A percentile compares a stretch with the other conserved stretches of the same genome.
Evolutionary conservation across 2,329 filamentous ascomycete species (phyloP).

Genomic region (Fusarium redolens): DNA sequence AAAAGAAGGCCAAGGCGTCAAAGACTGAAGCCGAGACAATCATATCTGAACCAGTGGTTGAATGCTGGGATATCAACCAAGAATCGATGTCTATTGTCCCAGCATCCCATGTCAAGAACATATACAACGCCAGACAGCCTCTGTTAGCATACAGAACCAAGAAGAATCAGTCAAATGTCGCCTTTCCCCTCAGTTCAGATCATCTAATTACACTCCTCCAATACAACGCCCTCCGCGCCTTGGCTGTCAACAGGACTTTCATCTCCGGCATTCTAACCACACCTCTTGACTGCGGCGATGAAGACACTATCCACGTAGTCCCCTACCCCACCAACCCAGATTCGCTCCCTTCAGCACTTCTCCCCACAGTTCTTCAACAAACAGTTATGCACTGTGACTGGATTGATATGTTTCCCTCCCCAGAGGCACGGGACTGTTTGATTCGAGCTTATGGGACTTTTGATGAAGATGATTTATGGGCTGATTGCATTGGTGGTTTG

Average conservation of each 20-base stretch:
- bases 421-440: conserved; percentile 4
- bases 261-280: conserved; percentile 15
- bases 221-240: conserved; percentile 25
- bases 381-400: conserved; percentile 22
- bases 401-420: conserved; percentile 21
- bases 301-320: conserved; percentile 9
- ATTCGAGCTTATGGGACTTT: conserved; percentile 38
- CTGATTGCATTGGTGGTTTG: conserved; percentile 55
- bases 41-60: neutral
- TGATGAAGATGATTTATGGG: conserved; percentile 57
- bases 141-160: neutral
- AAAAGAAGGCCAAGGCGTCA: neutral
- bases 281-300: conserved; percentile 11
- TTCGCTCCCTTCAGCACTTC: neutral
- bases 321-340: conserved; percentile 8
- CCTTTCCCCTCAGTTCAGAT: conserved; percentile 15
- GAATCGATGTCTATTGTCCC: neutral
- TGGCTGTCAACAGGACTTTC: conserved; percentile 18
- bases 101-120: neutral
- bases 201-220: conserved; percentile 30
- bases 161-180: neutral
- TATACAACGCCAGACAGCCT: neutral
- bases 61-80: conserved; percentile 22
- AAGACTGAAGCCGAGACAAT: neutral
- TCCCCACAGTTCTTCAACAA: conserved; percentile 22